Evolutionary conservation across 1,139 yeast species (phyloP).

Genomic region (Nakaseomyces sp.): DNA sequence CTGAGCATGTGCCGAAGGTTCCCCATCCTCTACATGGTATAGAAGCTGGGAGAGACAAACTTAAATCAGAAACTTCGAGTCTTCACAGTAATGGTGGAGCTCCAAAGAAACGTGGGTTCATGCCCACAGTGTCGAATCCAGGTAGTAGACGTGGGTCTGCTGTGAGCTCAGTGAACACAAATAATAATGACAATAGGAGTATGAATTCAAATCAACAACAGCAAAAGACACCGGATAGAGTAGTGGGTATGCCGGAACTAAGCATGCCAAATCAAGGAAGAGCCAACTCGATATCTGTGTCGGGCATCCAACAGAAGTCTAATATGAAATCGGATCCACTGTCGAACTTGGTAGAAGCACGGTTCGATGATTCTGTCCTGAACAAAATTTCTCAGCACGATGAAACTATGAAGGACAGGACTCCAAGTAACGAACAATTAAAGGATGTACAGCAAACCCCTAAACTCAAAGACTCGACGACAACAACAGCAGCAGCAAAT

Average conservation of each 20-base stretch:
- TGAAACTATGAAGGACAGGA: background rate
- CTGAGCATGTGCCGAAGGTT: background rate
- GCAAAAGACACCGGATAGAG: background rate
- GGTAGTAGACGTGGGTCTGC: constrained; percentile 15
- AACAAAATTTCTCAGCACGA: background rate
- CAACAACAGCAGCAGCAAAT: too few relatives aligned
- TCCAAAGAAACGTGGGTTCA: background rate
- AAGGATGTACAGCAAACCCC: background rate
- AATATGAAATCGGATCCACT: background rate
- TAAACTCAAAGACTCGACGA: background rate
- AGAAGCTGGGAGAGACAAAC: background rate
- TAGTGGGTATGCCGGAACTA: background rate
- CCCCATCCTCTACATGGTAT: background rate
- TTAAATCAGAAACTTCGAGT: constrained; percentile 1
- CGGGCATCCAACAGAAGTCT: background rate
- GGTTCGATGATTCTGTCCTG: constrained; percentile 1
- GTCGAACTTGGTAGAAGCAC: background rate
- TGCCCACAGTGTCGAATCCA: constrained; percentile 6
- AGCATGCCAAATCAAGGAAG: background rate
- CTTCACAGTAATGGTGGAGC: background rate
- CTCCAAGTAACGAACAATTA: background rate
- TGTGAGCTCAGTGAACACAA: constrained; percentile 10
- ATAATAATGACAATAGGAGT: constrained; percentile 6
- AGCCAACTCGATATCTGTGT: background rate
- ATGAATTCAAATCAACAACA: background rate